Conservation (phyloP, 768 basidiomycete genomes). For the Mycena indigotica region DNA sequence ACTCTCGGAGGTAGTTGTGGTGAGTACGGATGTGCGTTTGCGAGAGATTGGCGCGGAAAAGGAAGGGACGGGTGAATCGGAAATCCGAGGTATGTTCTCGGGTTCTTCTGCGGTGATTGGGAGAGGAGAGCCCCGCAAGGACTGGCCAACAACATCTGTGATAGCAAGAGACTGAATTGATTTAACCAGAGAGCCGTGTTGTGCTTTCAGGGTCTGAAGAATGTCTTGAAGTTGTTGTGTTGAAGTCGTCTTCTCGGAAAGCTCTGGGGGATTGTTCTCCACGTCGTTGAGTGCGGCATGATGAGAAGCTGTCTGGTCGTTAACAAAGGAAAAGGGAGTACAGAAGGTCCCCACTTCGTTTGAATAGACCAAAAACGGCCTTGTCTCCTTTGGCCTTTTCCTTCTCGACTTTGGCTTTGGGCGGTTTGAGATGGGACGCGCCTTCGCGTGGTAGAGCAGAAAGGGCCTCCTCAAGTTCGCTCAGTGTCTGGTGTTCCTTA, state of each 20-base stretch:
- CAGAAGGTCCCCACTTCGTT: conserved; percentile 57
- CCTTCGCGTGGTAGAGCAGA: conserved; percentile 42
- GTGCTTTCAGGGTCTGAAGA: conserved; percentile 58
- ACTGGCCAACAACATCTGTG: conserved; percentile 28
- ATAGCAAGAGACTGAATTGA: conserved; percentile 39
- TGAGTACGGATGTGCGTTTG: conserved; percentile 45
- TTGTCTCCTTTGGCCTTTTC: conserved; percentile 55
- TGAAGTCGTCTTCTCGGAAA: conserved; percentile 10
- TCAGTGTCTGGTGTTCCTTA: conserved; percentile 48
- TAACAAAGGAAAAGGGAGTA: conserved; percentile 2
- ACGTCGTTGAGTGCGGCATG: conserved; percentile 27
- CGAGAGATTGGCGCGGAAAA: conserved; percentile 34
- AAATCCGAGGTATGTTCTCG: conserved; percentile 25
- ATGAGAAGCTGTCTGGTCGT: conserved; percentile 25
- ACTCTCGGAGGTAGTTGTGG: conserved; percentile 53
- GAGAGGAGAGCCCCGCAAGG: conserved; percentile 39
- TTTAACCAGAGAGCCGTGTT: conserved; percentile 55
- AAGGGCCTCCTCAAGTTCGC: conserved; percentile 60
- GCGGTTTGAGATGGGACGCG: conserved; percentile 37
- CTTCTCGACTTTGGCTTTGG: conserved; percentile 41
- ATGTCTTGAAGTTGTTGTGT: conserved; percentile 47
- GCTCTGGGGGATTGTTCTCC: conserved; percentile 17
- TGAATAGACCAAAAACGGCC: conserved; percentile 61
- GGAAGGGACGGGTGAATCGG: conserved; percentile 21
- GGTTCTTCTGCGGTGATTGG: conserved; percentile 55